Conservation (phyloP, 306 rosid genomes). For the Dryas drummondii region DNA sequence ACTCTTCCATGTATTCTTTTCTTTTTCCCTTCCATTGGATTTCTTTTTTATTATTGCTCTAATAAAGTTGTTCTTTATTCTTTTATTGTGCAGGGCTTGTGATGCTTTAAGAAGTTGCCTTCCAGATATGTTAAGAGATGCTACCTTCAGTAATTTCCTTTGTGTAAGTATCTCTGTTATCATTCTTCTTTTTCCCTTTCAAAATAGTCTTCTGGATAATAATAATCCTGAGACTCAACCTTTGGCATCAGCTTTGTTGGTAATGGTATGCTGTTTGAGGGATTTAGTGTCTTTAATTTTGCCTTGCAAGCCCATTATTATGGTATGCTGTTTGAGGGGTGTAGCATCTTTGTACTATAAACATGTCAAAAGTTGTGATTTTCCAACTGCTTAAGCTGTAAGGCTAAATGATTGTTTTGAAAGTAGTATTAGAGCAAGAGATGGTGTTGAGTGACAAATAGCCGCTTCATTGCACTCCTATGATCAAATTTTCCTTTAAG, state of each 20-base stretch:
- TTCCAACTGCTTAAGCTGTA: too few relatives aligned
- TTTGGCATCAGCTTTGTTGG: neutral
- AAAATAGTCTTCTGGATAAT: neutral
- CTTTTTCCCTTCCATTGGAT: neutral
- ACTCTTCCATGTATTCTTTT: neutral
- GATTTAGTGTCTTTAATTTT: neutral
- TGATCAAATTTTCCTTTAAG: too few relatives aligned
- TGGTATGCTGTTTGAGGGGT: neutral
- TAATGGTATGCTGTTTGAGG: neutral
- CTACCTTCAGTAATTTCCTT: conserved; percentile 54
- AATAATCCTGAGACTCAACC: neutral
- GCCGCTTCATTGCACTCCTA: too few relatives aligned
- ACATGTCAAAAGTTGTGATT: too few relatives aligned
- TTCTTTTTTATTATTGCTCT: neutral
- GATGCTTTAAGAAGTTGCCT: conserved; percentile 71
- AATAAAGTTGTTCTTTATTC: conserved; percentile 1
- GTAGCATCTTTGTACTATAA: too few relatives aligned
- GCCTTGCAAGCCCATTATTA: neutral
- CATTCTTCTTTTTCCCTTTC: neutral
- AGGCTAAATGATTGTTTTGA: too few relatives aligned
- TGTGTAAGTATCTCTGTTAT: conserved; percentile 49
- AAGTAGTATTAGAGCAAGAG: neutral
- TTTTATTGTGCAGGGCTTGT: conserved; percentile 51
- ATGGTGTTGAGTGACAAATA: neutral
- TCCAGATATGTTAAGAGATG: conserved; percentile 66